Base-by-base conservation (phyloP, 225 moss, liverwort and hornwort species). In the Thuidium tamariscinum region DNA sequence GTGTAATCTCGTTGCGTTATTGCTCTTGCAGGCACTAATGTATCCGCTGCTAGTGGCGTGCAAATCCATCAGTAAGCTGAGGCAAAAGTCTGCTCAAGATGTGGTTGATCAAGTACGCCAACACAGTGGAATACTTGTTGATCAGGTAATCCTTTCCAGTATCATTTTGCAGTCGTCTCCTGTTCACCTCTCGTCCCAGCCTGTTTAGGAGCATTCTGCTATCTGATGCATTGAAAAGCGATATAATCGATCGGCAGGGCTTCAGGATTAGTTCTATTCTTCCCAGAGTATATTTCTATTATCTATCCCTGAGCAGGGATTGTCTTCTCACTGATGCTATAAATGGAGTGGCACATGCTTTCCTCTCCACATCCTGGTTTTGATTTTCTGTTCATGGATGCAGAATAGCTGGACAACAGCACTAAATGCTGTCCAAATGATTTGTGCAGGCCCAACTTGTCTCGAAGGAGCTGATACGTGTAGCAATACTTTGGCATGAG, bases 401-500 rank as follows among this genome's bases (percentile, higher is more conserved):
- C 78, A 39, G 79, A 44, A 37, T 56, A 57, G 64, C 82, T 77
- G 77, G 64, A 49, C 49, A 72, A 66, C n/a, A 62, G 54, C 67
- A 74, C 77, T 88, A 41, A 91, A 49, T 61, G 52, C 70, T 75
- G 46, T 61, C 26, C 69, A 71, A 66, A 51, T 80, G 22, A 32
- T 80, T 71, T 92, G 52, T 92, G 84, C 94, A 97, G 97, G 99
- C 99, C 73, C 96, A 99, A 82, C 95, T 99, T 89, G 99, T 99
- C 57, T 99, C 99, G 15, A 97, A 89, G 88, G 99, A 99, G 89
- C 91, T 99, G 84, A 97, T 99, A 84, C 92, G 99, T 62, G 99
- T 99, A 86, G 99, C 99, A 73, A 99, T 99, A 77, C 89, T 99
- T 82, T 99, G 99, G 99, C 99, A 99, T 89, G 99, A 99, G 87